Evolutionary conservation across 1,139 yeast genomes (phyloP), one percentile per base, ranked within the genome.

Genomic region (Wickerhamomyces sp.): DNA sequence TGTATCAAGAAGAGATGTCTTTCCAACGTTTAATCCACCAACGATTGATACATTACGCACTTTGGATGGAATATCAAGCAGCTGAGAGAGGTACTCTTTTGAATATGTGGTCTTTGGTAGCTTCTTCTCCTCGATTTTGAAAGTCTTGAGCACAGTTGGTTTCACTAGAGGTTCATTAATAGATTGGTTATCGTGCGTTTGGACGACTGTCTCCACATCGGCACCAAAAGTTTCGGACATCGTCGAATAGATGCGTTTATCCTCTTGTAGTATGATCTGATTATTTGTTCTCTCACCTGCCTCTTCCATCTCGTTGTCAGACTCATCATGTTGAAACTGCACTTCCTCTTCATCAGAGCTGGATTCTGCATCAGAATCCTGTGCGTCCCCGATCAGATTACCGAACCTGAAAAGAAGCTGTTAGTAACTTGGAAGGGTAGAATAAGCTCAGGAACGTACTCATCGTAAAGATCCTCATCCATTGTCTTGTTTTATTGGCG

Each of bases 1-100:
- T 63, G 76, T 61, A 56, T 89, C 96, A n/a, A 86, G 49, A 2
- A 90, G 62, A 0, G 88, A 70, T 0, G 97, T 85, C 61, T 94
- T 92, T 3, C 99, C 98, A n/a, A 86, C 78, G 52, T 87, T 87
- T 3, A 85, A 56, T 37, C 79, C 76, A 0, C 98, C 98, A n/a
- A 82, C 77, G 1, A 94, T 48, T 0, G 92, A 85, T n/a, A 90
- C 64, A 58, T 85, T 90, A 41, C 95, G 71, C 20, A 83, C 71
- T 49, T 84, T 78, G 14, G 78, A 80, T 0, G 96, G 89, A 1
- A 76, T 52, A 3, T 60, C 51, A 61, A 79, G 64, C 36, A 77
- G 55, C 10, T 68, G 64, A 5, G 68, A 49, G 67, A 84, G 71
- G 53, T 79, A 92, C 9, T 77, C 76, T 41, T 87, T 72, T 3